Conservation (phyloP, 225 moss, liverwort and hornwort species). For the Asterella californica region DNA sequence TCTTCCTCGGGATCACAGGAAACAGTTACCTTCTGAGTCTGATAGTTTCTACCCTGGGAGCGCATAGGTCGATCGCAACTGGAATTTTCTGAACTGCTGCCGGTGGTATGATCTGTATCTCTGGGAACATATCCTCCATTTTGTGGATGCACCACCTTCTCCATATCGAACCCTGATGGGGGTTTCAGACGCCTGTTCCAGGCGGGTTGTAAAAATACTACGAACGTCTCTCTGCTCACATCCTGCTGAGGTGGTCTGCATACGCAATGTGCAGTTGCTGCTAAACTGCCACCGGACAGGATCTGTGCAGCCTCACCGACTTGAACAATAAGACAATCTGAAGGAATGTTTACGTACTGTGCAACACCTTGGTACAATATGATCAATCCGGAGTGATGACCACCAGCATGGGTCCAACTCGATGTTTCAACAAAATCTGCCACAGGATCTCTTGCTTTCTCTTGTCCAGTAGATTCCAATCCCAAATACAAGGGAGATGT, state of each 20-base stretch:
- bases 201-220: slow-evolving; percentile 80
- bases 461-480: slow-evolving; percentile 12
- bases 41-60: too few relatives aligned
- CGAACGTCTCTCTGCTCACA: slow-evolving; percentile 79
- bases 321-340: slow-evolving; percentile 70
- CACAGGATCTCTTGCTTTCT: background rate
- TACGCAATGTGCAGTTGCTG: slow-evolving; percentile 74
- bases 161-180: slow-evolving; percentile 30
- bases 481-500: slow-evolving; percentile 71
- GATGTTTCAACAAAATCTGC: background rate
- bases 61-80: background rate
- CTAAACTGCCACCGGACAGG: slow-evolving; percentile 59
- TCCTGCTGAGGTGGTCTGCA: slow-evolving; percentile 41
- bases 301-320: slow-evolving; percentile 89
- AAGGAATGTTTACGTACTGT: slow-evolving; percentile 41
- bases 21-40: background rate
- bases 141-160: slow-evolving; percentile 18
- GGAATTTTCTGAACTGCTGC: background rate
- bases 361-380: slow-evolving; percentile 41
- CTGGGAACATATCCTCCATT: background rate
- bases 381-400: slow-evolving; percentile 51
- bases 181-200: slow-evolving; percentile 54
- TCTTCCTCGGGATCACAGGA: background rate
- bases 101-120: background rate
- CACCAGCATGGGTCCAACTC: slow-evolving; percentile 26